Base-by-base conservation (phyloP, 345 rosid species). In the Eucalyptus pauciflora region DNA sequence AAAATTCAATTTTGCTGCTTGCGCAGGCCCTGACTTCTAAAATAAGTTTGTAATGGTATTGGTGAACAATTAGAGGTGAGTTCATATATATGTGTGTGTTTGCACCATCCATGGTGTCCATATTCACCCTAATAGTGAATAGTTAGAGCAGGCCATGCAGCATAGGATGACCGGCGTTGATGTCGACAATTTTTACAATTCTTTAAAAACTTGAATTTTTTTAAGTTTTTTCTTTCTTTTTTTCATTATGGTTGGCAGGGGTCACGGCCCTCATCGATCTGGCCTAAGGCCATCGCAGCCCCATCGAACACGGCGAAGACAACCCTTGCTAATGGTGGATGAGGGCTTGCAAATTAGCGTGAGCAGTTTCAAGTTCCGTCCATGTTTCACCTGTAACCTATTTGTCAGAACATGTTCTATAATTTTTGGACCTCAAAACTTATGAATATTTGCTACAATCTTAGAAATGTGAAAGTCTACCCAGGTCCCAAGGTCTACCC, bases 91-190 rank as follows among this genome's bases (percentile, higher is more conserved):
- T 49, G 8, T 24, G 20, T 7, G 18, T 15, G 76, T 67, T 2
- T 14, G 20, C 76, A 31, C 80, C 7, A 31, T 69, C 80, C 80
- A 16, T 69, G 10, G 43, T 8, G 80, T 5, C 45, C 6, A 69
- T 33, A 17, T 31, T 33, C 24, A 16, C 25, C 37, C 24, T 33
- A 31, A 33, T 52, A 20, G 58, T 52, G 25, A 52, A 52, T 52
- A 7, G 25, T 52, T 52, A 52, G 25, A 52, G 80, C 1, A 9
- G 11, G 24, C 3, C 6, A 13, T 31, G 12, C 24, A 10, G 1
- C 3, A 0, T 67, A 67, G 3, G 41, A 31, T 0, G 0, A 17
- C 22, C 0, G 0, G 1, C 1, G 2, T 2, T 31, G 2, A 8
- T 3, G 3, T n/a, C 0, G 2, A 15, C 3, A 62, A 62, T 64